These are phyloP conservation scores for Fusarium annulatum DNA, from an alignment of 2,329 filamentous ascomycete genomes.

Conservation along the genomic window DNA sequence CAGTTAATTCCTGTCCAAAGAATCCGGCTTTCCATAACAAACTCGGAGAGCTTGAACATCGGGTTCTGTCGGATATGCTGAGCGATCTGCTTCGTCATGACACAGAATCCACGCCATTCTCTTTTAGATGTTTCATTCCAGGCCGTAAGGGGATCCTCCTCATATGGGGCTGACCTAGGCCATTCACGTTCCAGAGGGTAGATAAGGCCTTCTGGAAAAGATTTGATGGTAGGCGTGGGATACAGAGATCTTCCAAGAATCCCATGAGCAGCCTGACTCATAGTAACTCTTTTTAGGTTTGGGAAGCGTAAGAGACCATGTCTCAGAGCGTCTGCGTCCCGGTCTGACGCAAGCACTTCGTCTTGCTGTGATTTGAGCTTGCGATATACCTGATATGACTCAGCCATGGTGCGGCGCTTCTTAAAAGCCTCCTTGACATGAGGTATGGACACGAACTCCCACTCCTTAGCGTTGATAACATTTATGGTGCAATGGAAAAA, in stretches of 20 bases:
- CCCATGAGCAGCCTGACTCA: constrained; percentile 55
- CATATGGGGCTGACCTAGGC: background rate
- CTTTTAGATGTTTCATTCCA: constrained; percentile 7
- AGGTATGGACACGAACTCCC: no score
- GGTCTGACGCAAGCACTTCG: constrained; percentile 41
- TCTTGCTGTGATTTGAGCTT: constrained; percentile 50
- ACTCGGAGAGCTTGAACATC: constrained; percentile 44
- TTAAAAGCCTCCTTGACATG: background rate
- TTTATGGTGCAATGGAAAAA: background rate
- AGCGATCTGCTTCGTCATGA: constrained; percentile 43
- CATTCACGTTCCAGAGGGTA: constrained; percentile 51
- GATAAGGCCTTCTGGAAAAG: constrained; percentile 47
- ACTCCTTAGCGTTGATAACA: no score
- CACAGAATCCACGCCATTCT: constrained; percentile 47
- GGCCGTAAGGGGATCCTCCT: accelerated
- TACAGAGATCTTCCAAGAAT: constrained; percentile 51
- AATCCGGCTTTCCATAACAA: constrained; percentile 48
- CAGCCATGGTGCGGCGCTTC: background rate
- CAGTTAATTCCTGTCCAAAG: constrained; percentile 47
- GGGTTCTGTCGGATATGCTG: constrained; percentile 15
- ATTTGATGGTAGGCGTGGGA: constrained; percentile 41
- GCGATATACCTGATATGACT: constrained; percentile 47
- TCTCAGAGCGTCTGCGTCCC: constrained; percentile 48
- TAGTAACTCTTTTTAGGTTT: constrained; percentile 49
- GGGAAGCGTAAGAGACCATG: constrained; percentile 49